These are phyloP conservation scores for Xylaria venustula DNA, from an alignment of 495 filamentous ascomycete genomes.

Conservation along the genomic window DNA sequence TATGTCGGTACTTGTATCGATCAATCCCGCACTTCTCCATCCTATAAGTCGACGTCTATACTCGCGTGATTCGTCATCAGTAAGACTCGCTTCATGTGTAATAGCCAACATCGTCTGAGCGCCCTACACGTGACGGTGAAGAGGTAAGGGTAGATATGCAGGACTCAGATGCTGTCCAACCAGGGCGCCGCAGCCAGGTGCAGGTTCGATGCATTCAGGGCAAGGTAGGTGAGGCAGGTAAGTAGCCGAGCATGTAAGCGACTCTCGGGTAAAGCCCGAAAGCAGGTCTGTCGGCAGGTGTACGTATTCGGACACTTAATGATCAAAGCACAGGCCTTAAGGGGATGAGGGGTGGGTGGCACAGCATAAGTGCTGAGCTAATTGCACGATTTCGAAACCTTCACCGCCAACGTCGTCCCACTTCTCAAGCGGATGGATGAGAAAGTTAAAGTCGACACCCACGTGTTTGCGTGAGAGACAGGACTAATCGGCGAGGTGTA, in stretches of 20 bases:
- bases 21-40: too few species aligned
- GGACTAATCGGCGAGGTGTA: not conserved
- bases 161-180: not conserved
- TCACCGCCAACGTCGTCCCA: not conserved
- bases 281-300: not conserved
- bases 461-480: not conserved
- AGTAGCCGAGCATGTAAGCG: not conserved
- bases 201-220: not conserved
- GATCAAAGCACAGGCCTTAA: too few species aligned
- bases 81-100: not conserved
- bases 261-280: not conserved
- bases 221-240: not conserved
- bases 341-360: not conserved
- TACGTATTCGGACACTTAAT: not conserved
- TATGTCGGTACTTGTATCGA: too few species aligned
- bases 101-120: not conserved
- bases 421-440: not conserved
- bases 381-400: not conserved
- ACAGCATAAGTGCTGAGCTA: conserved; percentile 10
- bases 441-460: not conserved
- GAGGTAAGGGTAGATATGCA: not conserved
- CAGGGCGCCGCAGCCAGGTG: not conserved
- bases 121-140: not conserved
- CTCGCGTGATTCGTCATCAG: too few species aligned
- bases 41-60: too few species aligned